Evolutionary conservation across 345 rosid species (phyloP), one percentile per base, ranked within the genome.

Genomic region (Eucalyptus sp.): DNA sequence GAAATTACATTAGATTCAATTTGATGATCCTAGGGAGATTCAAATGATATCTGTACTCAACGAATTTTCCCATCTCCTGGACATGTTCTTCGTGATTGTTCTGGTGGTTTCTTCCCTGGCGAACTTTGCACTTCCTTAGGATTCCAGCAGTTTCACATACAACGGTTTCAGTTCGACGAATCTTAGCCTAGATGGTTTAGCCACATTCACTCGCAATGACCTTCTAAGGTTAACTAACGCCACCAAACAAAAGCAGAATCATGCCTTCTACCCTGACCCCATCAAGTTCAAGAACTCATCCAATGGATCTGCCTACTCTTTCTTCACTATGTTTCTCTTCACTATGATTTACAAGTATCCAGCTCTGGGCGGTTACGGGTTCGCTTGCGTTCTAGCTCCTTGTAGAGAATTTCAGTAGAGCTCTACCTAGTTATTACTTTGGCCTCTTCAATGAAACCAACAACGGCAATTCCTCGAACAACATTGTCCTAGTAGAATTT

Each of bases 21-120:
- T 18, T 52, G 58, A 24, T 1, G 64, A 58, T 25, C n/a, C 14
- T 25, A 25, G n/a, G n/a, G 66, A 58, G 31, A 27, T 15, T 62
- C 33, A 15, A 62, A 27, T 4, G 0, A 29, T 62, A 27, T 0
- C 13, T 27, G 68, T 4, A 62, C 29, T 0, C 16, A 62, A 17
- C 31, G 68, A 62, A 58, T 5, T 58, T 58, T 15, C 0, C 66
- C n/a, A 25, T 14, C 66, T 58, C 11, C 66, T 58, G 0, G 66
- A 0, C n/a, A 58, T 0, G 14, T 58, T 58, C 66, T 58, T 25
- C 0, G n/a, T 5, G n/a, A 56, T 56, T 56, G 13, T 22, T 56
- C 29, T 56, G 62, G 62, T 29, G 62, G 62, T 56, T 56, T 56
- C 29, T 13, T 13, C 62, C 5, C 2, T 52, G 29, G 62, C 66